Base-by-base conservation (phyloP, 129 eudicot species). In the Escallonia herrerae region DNA sequence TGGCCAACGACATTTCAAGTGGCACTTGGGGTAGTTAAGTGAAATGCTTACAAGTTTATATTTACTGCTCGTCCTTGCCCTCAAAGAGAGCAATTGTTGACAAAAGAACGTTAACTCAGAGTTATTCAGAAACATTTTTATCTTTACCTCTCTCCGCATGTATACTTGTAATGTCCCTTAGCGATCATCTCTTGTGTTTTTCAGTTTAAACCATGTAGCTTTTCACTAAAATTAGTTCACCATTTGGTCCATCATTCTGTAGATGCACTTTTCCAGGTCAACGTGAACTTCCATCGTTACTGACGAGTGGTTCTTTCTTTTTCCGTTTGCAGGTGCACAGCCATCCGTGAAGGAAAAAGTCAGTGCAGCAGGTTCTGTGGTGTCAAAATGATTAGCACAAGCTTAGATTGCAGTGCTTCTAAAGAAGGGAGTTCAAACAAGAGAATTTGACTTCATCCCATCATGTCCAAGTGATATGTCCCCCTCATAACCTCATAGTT, bases 241-340 rank as follows among this genome's bases (percentile, higher is more conserved):
- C 4, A n/a, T 38, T 46, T n/a, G 15, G 15, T 33, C 5, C 38
- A 10, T 39, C 45, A 3, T 0, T 50, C 8, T 4, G 7, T 48
- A 37, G 62, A n/a, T 33, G 14, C 6, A 10, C 64, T 33, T 5
- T 4, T 33, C 47, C 14, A 48, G 58, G 22, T 65, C 13, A 22
- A 40, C 15, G 49, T n/a, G 44, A 53, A 15, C 43, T 22, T 22
- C 33, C 33, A 22, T 22, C 33, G 33, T 22, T 22, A 1, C 33
- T 22, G 33, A 22, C 33, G 33, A n/a, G 33, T 22, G 33, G 33
- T 22, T 22, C 33, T 9, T 11, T 42, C 15, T 58, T 33, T 76
- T 70, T 61, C 13, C 45, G 56, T 67, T 75, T 74, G 66, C 88
- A 87, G 95, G 74, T 61, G 79, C 87, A 79, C 86, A 79, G 60